Conservation (phyloP, 768 basidiomycete species). For the Russula abietina region DNA sequence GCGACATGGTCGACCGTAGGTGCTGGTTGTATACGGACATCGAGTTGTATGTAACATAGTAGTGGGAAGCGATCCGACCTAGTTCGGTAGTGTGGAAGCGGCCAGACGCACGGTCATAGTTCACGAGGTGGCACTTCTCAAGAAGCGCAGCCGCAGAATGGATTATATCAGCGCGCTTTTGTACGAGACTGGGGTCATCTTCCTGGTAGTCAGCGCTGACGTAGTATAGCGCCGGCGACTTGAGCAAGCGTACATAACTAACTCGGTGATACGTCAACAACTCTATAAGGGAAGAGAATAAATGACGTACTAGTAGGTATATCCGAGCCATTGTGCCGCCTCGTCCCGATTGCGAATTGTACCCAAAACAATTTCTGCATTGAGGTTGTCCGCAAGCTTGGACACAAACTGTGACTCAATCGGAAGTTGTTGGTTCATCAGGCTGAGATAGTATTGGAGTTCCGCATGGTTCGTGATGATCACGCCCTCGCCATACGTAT, state of each 20-base stretch:
- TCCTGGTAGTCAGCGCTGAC: conserved; percentile 88
- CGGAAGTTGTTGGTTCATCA: conserved; percentile 95
- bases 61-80: conserved; percentile 90
- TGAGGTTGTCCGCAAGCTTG: conserved; percentile 90
- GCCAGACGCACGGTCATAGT: conserved; percentile 86
- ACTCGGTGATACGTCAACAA: conserved; percentile 23
- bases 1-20: conserved; percentile 78
- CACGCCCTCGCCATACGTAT: conserved; percentile 94
- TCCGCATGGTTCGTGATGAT: conserved; percentile 98
- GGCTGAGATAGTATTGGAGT: conserved; percentile 91
- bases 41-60: conserved; percentile 90
- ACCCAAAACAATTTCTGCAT: conserved; percentile 95
- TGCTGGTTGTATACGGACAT: conserved; percentile 98
- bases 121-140: conserved; percentile 91
- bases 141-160: conserved; percentile 90
- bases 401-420: conserved; percentile 94
- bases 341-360: conserved; percentile 94
- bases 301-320: conserved; percentile 62
- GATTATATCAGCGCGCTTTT: conserved; percentile 90
- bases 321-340: conserved; percentile 95
- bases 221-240: conserved; percentile 79
- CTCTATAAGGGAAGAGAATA: conserved; percentile 7
- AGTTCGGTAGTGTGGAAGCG: conserved; percentile 90
- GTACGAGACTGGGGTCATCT: conserved; percentile 73
- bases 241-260: conserved; percentile 94